Percentiles rank a stretch among this genome's conserved stretches.
Evolutionary conservation across 2,329 filamentous ascomycete genomes (phyloP).

Genomic region (Coniochaeta sp.): DNA sequence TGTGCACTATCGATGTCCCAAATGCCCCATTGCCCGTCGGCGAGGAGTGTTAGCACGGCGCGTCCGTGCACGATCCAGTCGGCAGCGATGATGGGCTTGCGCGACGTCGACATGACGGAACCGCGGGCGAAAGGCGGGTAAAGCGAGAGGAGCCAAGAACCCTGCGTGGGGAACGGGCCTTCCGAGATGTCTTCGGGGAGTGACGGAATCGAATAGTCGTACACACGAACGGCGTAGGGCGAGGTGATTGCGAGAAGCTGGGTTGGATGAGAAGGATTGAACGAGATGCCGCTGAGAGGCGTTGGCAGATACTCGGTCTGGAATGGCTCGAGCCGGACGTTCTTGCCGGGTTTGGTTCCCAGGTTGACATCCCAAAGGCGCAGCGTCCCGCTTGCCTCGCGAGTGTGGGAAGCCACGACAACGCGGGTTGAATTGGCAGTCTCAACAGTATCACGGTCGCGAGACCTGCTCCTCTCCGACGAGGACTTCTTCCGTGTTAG

Average conservation of each 20-base stretch:
- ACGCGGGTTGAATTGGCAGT: constrained; percentile 26
- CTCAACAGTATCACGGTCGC: constrained; percentile 27
- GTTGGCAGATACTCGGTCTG: constrained; percentile 52
- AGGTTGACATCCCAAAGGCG: constrained; percentile 52
- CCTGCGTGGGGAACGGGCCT: constrained; percentile 47
- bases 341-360: constrained; percentile 29
- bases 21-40: constrained; percentile 61
- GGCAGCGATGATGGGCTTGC: constrained; percentile 56
- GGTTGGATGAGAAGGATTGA: constrained; percentile 51
- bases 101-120: constrained; percentile 28
- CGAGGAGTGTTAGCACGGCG: constrained; percentile 50
- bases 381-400: constrained; percentile 51
- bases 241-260: constrained; percentile 52
- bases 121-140: constrained; percentile 49
- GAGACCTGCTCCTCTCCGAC: constrained; percentile 23
- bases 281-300: constrained; percentile 48
- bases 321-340: constrained; percentile 39
- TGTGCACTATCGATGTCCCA: constrained; percentile 58
- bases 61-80: constrained; percentile 55
- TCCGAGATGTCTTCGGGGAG: constrained; percentile 44
- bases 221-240: constrained; percentile 51
- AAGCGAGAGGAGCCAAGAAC: constrained; percentile 57
- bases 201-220: constrained; percentile 50
- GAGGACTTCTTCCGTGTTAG: constrained; percentile 29
- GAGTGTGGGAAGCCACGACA: constrained; percentile 53